Evolutionary conservation across 1,284 basidiomycete genomes (phyloP), one percentile per base, ranked within the genome.

Genomic region (Cerioporus squamosus): DNA sequence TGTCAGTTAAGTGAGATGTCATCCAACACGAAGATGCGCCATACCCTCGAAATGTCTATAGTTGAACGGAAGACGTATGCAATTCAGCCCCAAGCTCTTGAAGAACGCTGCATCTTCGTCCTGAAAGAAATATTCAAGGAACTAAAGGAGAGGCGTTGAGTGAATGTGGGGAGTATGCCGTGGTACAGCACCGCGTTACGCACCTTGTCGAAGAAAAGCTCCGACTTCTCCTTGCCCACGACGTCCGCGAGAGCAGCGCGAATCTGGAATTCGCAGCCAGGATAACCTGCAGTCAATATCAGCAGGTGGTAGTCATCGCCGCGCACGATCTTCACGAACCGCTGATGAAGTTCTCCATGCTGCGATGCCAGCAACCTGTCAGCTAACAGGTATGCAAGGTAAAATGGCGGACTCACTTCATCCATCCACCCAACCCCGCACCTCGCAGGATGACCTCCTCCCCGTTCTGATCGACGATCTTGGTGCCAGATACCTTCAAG

Each of bases 201-300:
- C 70, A 86, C 87, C 77, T 86, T 88, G 74, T 92, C 88, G 66
- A 92, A 93, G 78, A 92, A 93, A 72, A 85, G 87, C 23, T 85
- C 85, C 6, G 88, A 82, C 71, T 91, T 92, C 57, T 85, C 79
- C 52, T 81, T 63, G 1, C 91, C 91, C 20, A 93, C 73, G 0
- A 84, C 81, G n/a, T 85, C 80, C 23, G 80, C 79, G n/a, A 94
- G 76, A 1, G 84, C 86, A 15, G 82, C 83, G 33, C 90, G 85
- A 51, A 91, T 86, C 72, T 88, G 84, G 68, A 79, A 82, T 65
- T 87, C 84, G 60, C 83, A 84, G 22, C 85, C 85, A 55, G 85
- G 82, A 62, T 81, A 86, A 8, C 85, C 81, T 79, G 66, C 1
- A 24, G 22, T 10, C 17, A 26, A 46, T 60, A 46, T 59, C 42